A percentile compares a stretch with the other conserved stretches of the same genome.
phyloP scores from a whole-genome alignment of 2,329 filamentous ascomycete species.

The Aureobasidium lini region DNA sequence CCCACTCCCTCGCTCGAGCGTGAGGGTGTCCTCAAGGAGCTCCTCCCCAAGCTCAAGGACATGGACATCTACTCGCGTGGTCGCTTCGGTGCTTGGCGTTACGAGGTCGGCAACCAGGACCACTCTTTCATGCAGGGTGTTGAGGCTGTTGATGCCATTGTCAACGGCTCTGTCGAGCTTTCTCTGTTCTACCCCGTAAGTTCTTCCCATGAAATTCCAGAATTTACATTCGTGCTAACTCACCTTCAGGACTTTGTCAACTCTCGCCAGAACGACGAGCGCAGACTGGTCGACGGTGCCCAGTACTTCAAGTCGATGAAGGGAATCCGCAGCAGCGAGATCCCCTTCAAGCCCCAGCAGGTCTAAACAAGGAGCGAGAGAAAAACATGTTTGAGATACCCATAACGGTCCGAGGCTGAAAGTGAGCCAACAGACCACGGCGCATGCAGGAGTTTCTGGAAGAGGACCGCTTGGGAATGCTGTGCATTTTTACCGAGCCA shows the following conservation, averaged over 20 bases:
- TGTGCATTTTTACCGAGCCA: conserved; percentile 1
- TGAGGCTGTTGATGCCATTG: conserved; percentile 88
- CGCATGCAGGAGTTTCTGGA: conserved; percentile 10
- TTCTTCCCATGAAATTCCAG: conserved; percentile 32
- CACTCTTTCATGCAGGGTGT: conserved; percentile 97
- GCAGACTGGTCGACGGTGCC: conserved; percentile 54
- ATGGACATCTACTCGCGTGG: conserved; percentile 92
- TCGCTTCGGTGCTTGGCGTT: conserved; percentile 95
- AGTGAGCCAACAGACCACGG: neutral
- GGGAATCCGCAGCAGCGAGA: conserved; percentile 21
- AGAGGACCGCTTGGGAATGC: neutral
- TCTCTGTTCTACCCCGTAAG: conserved; percentile 82
- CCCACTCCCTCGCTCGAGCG: conserved; percentile 91
- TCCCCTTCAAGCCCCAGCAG: conserved; percentile 19
- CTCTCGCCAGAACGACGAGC: conserved; percentile 58
- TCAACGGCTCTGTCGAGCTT: conserved; percentile 81
- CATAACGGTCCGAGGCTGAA: neutral
- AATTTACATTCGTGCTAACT: neutral
- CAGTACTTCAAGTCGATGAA: conserved; percentile 47
- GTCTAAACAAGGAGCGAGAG: neutral
- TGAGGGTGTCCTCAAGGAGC: conserved; percentile 85
- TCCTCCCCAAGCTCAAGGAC: conserved; percentile 85
- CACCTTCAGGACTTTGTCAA: conserved; percentile 66
- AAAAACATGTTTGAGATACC: conserved; percentile 1
- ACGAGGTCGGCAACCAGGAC: conserved; percentile 96